Conservation (phyloP, 2,329 filamentous ascomycete species). For the Sporothrix variecibatus region DNA sequence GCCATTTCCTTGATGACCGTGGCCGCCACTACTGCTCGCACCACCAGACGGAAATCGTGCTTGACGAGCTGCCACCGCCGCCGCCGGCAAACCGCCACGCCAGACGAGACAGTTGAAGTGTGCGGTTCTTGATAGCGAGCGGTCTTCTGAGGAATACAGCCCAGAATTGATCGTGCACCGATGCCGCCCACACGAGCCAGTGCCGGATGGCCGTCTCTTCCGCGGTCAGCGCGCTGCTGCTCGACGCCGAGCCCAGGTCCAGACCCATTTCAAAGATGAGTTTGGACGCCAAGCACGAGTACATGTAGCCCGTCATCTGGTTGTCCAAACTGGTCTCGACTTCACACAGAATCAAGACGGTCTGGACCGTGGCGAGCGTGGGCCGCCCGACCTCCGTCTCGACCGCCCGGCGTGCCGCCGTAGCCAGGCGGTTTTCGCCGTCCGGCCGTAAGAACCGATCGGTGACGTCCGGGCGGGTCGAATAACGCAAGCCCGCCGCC, state of each 20-base stretch:
- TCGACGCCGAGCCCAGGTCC: conserved; percentile 20
- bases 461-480: conserved; percentile 21
- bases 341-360: conserved; percentile 26
- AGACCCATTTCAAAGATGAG: conserved; percentile 27
- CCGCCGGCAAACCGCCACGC: conserved; percentile 22
- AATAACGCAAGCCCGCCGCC: conserved; percentile 24
- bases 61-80: not conserved
- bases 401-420: conserved; percentile 17
- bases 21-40: not conserved
- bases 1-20: not conserved
- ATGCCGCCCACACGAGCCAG: conserved; percentile 28
- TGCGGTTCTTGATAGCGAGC: conserved; percentile 23
- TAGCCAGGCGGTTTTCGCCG: conserved; percentile 22
- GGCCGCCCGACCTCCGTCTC: conserved; percentile 22
- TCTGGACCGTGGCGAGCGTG: conserved; percentile 26
- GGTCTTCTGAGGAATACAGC: conserved; percentile 24
- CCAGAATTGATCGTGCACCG: conserved; percentile 29
- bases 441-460: conserved; percentile 6
- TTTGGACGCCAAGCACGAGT: conserved; percentile 25
- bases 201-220: conserved; percentile 26
- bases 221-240: conserved; percentile 17
- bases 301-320: conserved; percentile 29
- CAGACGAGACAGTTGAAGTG: conserved; percentile 24
- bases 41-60: not conserved
- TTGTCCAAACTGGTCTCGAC: conserved; percentile 25